Evolutionary conservation across 805 yeast species (phyloP), one percentile per base, ranked within the genome.

Genomic region (Schizosaccharomyces cryophilus): DNA sequence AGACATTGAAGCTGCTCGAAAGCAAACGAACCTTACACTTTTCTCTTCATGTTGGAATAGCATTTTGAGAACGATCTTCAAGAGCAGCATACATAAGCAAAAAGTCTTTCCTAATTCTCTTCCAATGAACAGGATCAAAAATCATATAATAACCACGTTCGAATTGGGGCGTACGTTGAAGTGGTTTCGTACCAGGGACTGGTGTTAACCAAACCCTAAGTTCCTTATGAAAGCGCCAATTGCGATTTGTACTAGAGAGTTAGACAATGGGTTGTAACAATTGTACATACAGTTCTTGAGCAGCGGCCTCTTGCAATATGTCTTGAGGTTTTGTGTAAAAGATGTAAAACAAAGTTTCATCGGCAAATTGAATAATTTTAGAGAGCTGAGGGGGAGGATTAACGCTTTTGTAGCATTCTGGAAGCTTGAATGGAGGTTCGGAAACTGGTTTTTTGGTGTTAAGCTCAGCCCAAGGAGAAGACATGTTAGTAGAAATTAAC

Each of bases 201-300:
- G 93, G 93, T 13, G 98, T 93, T 63, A 93, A 74, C 98, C 98
- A 93, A 60, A 93, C 88, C 73, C 89, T 94, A 62, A 93, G 78
- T 64, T 87, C 95, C 73, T 88, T 90, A 73, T 93, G 98, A 69
- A 86, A 93, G 66, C 97, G 79, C 99, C 99, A 93, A 72, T 90
- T 93, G 67, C 98, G 78, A 64, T 82, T 82, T 67, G 87, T 87
- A n/a, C 60, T 56, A 54, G 21, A 11, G 13, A 54, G 38, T 54
- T 26, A 54, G 38, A 21, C 21, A 54, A 2, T 21, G 17, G 3
- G 2, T 15, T 6, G 9, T 19, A 31, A 54, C 58, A 19, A 54
- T 6, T 13, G 11, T 17, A 56, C 60, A 56, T 56, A 56, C 66
- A 93, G 78, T 70, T 90, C 97, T 63, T 90, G 77, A 5, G 96